Evolutionary conservation across 768 basidiomycete genomes (phyloP).

Genomic region (Suillus decipiens): DNA sequence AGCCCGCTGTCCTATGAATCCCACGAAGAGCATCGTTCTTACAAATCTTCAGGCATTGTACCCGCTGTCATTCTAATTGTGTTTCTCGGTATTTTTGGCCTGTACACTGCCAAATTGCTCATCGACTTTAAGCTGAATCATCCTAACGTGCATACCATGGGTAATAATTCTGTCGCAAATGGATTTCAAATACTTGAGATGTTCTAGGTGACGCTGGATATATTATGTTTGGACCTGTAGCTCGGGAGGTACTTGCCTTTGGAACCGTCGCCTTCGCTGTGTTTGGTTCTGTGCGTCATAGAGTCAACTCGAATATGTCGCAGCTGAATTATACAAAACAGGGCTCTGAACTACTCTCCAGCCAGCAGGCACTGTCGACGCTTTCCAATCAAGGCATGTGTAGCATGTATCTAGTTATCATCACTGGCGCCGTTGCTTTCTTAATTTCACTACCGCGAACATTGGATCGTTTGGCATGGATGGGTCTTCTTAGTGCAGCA

Average conservation of each 20-base stretch:
- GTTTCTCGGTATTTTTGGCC: slow-evolving; percentile 51
- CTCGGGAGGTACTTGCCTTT: slow-evolving; percentile 44
- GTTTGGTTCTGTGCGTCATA: slow-evolving; percentile 36
- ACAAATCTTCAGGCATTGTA: slow-evolving; percentile 40
- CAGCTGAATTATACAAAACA: slow-evolving; percentile 20
- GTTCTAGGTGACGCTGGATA: slow-evolving; percentile 50
- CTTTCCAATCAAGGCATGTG: slow-evolving; percentile 53
- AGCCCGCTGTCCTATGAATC: slow-evolving; percentile 9
- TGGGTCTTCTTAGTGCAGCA: slow-evolving; percentile 44
- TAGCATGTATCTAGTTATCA: slow-evolving; percentile 44
- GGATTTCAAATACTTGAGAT: background rate
- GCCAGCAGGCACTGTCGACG: slow-evolving; percentile 51
- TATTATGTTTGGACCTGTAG: slow-evolving; percentile 49
- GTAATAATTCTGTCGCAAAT: slow-evolving; percentile 24
- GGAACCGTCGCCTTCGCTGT: slow-evolving; percentile 56
- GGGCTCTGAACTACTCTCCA: slow-evolving; percentile 52
- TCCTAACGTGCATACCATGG: slow-evolving; percentile 55
- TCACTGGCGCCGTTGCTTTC: slow-evolving; percentile 47
- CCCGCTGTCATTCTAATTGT: slow-evolving; percentile 53
- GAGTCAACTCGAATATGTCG: background rate
- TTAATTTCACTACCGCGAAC: slow-evolving; percentile 49
- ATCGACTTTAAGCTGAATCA: slow-evolving; percentile 61
- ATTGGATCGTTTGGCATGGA: slow-evolving; percentile 46
- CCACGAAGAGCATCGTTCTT: background rate
- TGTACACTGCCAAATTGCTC: slow-evolving; percentile 53